Base-by-base conservation (phyloP, 202 grass and related monocot genomes). In the Bolboschoenoplectus hybrid region DNA sequence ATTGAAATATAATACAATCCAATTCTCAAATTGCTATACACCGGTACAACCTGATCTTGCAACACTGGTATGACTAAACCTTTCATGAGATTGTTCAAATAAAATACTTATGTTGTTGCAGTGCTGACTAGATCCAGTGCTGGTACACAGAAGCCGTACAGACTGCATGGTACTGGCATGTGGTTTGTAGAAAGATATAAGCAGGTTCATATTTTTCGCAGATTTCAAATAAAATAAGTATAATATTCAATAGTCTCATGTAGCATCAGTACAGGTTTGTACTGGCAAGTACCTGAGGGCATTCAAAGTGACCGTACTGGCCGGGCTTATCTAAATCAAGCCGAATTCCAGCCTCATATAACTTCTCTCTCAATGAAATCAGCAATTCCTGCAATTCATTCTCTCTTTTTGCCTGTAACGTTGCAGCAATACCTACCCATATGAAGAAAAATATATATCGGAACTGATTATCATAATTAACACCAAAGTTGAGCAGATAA, bases 321-420 rank as follows among this genome's bases (percentile, higher is more conserved):
- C 90, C 93, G 60, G 87, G 34, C 79, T 17, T 91, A 87, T 83
- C 87, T 43, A 76, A 10, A 4, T 38, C 51, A 26, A 58, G 35
- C 38, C 12, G 20, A 60, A 98, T 95, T 40, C 93, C 96, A 75
- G 86, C 36, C n/a, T 86, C 84, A 16, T 85, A 74, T 82, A 94
- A 36, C 75, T 80, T 94, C 34, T 77, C 41, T 80, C 81, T 82
- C 75, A 98, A 65, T 80, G 49, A 2, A 35, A 34, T 2, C 1
- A 91, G 14, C 8, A 87, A 84, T 63, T 85, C 82, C 32, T 87
- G 85, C 51, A 73, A 81, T 35, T 38, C 64, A 67, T 78, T 51
- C n/a, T 11, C 74, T 55, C 26, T 74, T 60, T 89, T 34, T 61
- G 78, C 58, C 64, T 79, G n/a, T 39, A 34, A 46, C 1, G 0